These are phyloP conservation scores for Sclerotinia minor DNA, from an alignment of 2,329 filamentous ascomycete genomes.

Conservation along the genomic window DNA sequence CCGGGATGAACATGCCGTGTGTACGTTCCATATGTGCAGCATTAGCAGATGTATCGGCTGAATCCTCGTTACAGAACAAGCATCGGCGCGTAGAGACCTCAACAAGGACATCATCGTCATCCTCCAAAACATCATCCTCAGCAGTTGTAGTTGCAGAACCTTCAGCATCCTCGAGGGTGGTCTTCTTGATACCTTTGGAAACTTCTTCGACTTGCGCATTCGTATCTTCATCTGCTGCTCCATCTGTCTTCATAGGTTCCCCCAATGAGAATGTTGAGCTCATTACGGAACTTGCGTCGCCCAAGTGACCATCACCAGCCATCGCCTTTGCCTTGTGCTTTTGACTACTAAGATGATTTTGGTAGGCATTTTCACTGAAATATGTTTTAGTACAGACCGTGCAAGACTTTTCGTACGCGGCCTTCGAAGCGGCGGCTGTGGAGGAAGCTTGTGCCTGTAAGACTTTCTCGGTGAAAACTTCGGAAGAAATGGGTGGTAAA, in stretches of 20 bases:
- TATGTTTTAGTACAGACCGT: slow-evolving; percentile 85
- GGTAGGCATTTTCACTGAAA: slow-evolving; percentile 93
- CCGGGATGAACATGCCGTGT: slow-evolving; percentile 95
- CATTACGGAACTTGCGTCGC: slow-evolving; percentile 78
- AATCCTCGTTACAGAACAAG: slow-evolving; percentile 89
- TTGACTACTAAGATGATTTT: slow-evolving; percentile 86
- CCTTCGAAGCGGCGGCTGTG: slow-evolving; percentile 81
- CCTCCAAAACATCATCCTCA: slow-evolving; percentile 49
- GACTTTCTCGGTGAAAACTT: slow-evolving; percentile 94
- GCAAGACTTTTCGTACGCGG: slow-evolving; percentile 83
- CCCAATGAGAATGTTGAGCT: slow-evolving; percentile 91
- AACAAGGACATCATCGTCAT: slow-evolving; percentile 49
- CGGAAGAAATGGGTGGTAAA: slow-evolving; percentile 84
- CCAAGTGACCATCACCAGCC: slow-evolving; percentile 46
- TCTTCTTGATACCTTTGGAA: slow-evolving; percentile 72
- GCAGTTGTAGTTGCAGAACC: slow-evolving; percentile 34
- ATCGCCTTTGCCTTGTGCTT: slow-evolving; percentile 75
- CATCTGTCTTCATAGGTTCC: slow-evolving; percentile 57
- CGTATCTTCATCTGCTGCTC: slow-evolving; percentile 62
- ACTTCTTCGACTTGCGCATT: slow-evolving; percentile 77
- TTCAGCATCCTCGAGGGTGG: slow-evolving; percentile 48
- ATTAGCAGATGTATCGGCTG: slow-evolving; percentile 73
- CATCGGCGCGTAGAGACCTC: slow-evolving; percentile 52
- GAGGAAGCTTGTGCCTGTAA: slow-evolving; percentile 84
- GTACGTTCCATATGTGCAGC: slow-evolving; percentile 85